Base-by-base conservation (phyloP, 2,329 filamentous ascomycete species). In the Atkinsonella texensis region DNA sequence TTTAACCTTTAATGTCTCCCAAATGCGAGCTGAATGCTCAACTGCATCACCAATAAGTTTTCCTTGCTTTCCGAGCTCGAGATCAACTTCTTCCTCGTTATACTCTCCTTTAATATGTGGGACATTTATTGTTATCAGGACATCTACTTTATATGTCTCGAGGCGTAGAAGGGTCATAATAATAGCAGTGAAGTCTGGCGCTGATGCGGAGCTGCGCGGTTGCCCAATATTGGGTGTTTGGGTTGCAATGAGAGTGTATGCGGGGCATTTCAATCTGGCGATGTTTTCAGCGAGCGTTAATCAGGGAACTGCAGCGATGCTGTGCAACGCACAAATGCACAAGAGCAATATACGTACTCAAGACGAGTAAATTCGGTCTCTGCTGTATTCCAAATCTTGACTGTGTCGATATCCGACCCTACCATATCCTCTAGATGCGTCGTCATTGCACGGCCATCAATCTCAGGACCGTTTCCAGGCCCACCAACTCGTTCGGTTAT, bases 91-190 rank as follows among this genome's bases (percentile, higher is more conserved):
- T 9, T 84, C 83, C 65, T 83, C 79, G 59, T 83, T 74, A 63
- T 89, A 89, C 65, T 86, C 80, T 55, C 84, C 83, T 59, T 80
- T 76, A 58, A 89, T 84, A 63, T 93, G 85, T 31, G 90, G 91
- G 46, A 95, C 86, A 68, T 95, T 96, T 63, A 95, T 80, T 41
- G 87, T 87, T 55, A 95, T 81, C 46, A 95, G 72, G 40, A 97
- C 71, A 67, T 97, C 91, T 1, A 90, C 91, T 52, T 74, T 74
- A 63, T 89, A 76, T 60, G 79, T 76, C 67, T 84, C 84, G 46
- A 97, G 74, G 15, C 91, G 77, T 52, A 96, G 70, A 41, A 96
- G 73, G 15, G 88, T 80, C 57, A 95, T 74, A 57, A 90, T 80
- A 54, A 93, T 83, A 42, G 80, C 86, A 8, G 87, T 87, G 66